A percentile compares a stretch with the other conserved stretches of the same genome.
These are phyloP conservation scores for Tilletia walkeri DNA, from an alignment of 1,284 basidiomycete species.

Conservation along the genomic window DNA sequence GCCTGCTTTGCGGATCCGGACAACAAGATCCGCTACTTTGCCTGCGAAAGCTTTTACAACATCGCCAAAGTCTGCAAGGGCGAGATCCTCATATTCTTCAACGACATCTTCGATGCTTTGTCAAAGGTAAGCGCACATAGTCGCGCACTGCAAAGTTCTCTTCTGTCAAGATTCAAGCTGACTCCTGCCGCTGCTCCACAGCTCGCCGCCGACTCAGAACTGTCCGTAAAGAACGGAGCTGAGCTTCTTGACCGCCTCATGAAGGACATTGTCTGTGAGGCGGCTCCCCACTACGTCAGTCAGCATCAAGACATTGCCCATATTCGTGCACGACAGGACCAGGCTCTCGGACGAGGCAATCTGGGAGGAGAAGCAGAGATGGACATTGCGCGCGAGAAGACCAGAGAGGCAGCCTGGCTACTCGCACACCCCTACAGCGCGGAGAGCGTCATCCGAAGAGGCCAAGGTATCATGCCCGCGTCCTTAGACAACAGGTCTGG, in stretches of 20 bases:
- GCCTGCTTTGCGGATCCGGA: conserved; percentile 91
- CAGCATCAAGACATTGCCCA: conserved; percentile 68
- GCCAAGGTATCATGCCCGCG: conserved; percentile 3
- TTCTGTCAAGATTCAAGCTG: not conserved
- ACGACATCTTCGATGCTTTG: conserved; percentile 94
- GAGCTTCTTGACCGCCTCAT: conserved; percentile 95
- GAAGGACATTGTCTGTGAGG: conserved; percentile 96
- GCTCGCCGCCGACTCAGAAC: conserved; percentile 93
- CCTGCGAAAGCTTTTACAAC: conserved; percentile 96
- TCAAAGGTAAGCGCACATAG: conserved; percentile 71
- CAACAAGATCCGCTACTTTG: conserved; percentile 86
- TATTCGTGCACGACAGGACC: conserved; percentile 62
- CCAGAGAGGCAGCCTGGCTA: conserved; percentile 28
- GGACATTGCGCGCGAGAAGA: conserved; percentile 48
- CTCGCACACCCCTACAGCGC: conserved; percentile 17
- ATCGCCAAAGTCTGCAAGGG: conserved; percentile 95
- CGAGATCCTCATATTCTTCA: conserved; percentile 94
- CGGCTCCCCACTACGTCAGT: conserved; percentile 90
- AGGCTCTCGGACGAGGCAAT: conserved; percentile 42
- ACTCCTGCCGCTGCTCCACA: conserved; percentile 53
- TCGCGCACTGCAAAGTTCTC: not conserved
- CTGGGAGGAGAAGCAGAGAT: conserved; percentile 44
- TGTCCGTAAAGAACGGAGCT: conserved; percentile 97
- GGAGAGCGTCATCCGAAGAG: conserved; percentile 2
- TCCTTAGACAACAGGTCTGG: not conserved